Percentiles rank a stretch among this genome's conserved stretches.
These are phyloP conservation scores for Mollisiaceae sp. DNA, from an alignment of 2,329 filamentous ascomycete genomes.

Conservation along the genomic window DNA sequence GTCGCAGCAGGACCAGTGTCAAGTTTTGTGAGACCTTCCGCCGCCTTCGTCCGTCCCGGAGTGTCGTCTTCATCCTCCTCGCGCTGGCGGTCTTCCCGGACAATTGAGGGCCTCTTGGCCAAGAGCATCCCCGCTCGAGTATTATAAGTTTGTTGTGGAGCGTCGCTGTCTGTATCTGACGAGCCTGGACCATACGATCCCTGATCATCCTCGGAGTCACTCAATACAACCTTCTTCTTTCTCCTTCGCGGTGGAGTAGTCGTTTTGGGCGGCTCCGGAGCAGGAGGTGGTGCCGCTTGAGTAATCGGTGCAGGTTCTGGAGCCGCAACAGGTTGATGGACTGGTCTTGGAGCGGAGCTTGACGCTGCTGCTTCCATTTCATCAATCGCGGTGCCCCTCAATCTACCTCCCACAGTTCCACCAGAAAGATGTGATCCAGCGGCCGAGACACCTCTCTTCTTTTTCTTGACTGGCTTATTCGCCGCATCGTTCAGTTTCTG, in stretches of 20 bases:
- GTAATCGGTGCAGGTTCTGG: slow-evolving; percentile 8
- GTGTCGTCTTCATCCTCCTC: slow-evolving; percentile 46
- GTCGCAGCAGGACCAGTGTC: slow-evolving; percentile 18
- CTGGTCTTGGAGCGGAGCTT: slow-evolving; percentile 12
- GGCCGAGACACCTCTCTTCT: slow-evolving; percentile 44
- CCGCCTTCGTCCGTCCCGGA: slow-evolving; percentile 21
- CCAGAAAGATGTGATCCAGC: slow-evolving; percentile 50
- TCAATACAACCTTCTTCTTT: slow-evolving; percentile 34
- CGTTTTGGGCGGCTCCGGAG: slow-evolving; percentile 13
- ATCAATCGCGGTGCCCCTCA: slow-evolving; percentile 54
- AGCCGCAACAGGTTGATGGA: slow-evolving; percentile 13
- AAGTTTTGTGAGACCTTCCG: slow-evolving; percentile 19
- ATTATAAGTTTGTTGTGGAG: slow-evolving; percentile 24
- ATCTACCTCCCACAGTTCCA: slow-evolving; percentile 58
- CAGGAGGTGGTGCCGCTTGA: slow-evolving; percentile 11
- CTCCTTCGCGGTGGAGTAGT: slow-evolving; percentile 31
- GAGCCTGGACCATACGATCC: slow-evolving; percentile 36
- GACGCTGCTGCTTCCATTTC: slow-evolving; percentile 34
- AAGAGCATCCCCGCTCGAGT: slow-evolving; percentile 34
- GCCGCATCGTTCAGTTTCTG: slow-evolving; percentile 48
- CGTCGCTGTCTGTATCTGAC: slow-evolving; percentile 42
- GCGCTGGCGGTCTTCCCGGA: slow-evolving; percentile 52
- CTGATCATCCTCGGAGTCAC: slow-evolving; percentile 38
- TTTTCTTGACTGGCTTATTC: slow-evolving; percentile 47
- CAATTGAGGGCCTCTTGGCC: slow-evolving; percentile 50